Percentiles rank a stretch among this genome's conserved stretches.
Conservation (phyloP, 345 rosid species). For the Theobroma cacao region DNA sequence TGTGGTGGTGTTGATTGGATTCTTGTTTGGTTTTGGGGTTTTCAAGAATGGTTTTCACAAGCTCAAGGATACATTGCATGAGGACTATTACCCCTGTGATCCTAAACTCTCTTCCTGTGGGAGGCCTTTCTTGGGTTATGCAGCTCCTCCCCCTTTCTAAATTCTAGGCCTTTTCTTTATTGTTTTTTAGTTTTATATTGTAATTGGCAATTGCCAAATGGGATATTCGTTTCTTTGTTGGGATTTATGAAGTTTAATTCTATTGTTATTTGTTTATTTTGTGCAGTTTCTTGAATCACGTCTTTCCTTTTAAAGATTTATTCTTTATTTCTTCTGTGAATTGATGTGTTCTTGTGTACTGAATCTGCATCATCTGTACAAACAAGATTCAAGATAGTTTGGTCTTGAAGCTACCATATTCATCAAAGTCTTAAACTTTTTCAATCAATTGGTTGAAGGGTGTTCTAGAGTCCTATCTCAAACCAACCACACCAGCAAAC, state of each 20-base stretch:
- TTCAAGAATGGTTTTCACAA: constrained; percentile 81
- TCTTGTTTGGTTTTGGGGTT: constrained; percentile 81
- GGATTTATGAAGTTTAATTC: not conserved
- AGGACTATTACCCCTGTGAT: constrained; percentile 25
- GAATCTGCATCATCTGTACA: not conserved
- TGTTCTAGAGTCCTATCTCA: not conserved
- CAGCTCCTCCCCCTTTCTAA: constrained; percentile 42
- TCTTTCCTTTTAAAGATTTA: not conserved
- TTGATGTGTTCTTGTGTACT: not conserved
- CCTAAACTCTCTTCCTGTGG: constrained; percentile 25
- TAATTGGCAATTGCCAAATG: not conserved
- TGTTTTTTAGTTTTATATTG: not conserved
- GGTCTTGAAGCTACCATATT: not conserved
- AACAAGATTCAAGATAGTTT: not conserved
- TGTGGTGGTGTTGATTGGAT: constrained; percentile 64
- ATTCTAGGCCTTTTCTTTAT: not conserved
- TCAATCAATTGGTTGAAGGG: not conserved
- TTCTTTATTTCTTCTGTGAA: not conserved
- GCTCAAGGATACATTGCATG: constrained; percentile 54
- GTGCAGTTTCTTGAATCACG: not conserved
- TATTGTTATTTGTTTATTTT: not conserved
- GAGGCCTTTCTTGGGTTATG: constrained; percentile 50
- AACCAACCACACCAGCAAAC: not conserved
- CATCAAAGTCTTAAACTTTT: not conserved
- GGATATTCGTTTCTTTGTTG: not conserved